These are phyloP conservation scores for Didymella arachidicola DNA, from an alignment of 2,329 filamentous ascomycete genomes.

Conservation along the genomic window DNA sequence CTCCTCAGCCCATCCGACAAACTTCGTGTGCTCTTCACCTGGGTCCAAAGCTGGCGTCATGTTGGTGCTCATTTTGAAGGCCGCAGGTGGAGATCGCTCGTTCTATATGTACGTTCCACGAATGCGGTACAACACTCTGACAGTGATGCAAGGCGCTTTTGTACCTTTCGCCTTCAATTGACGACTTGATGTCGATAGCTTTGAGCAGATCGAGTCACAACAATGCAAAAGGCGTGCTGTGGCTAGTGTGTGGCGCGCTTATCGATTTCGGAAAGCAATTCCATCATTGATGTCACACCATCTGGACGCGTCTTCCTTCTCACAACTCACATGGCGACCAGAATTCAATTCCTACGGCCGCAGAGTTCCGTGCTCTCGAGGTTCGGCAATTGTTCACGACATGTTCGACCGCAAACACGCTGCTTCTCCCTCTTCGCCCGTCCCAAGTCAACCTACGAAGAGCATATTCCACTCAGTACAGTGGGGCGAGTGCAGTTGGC, in stretches of 20 bases:
- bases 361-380: neutral
- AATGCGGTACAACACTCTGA: neutral
- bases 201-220: slow-evolving; percentile 12
- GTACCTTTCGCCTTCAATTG: no score
- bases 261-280: slow-evolving; percentile 28
- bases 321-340: slow-evolving; percentile 25
- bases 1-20: slow-evolving; percentile 72
- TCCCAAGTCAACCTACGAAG: slow-evolving; percentile 85
- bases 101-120: neutral
- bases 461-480: slow-evolving; percentile 86
- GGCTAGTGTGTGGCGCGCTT: slow-evolving; percentile 32
- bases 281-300: slow-evolving; percentile 22
- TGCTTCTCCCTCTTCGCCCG: slow-evolving; percentile 84
- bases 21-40: slow-evolving; percentile 57
- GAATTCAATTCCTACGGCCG: slow-evolving; percentile 20
- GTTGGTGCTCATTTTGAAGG: slow-evolving; percentile 18
- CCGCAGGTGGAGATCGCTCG: neutral
- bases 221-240: slow-evolving; percentile 20
- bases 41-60: slow-evolving; percentile 47
- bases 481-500: slow-evolving; percentile 78
- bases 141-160: neutral
- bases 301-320: slow-evolving; percentile 6
- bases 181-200: neutral
- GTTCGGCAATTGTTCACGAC: neutral
- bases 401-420: slow-evolving; percentile 37